Conservation (phyloP, 2,329 filamentous ascomycete species). For the Exophiala bonariae region DNA sequence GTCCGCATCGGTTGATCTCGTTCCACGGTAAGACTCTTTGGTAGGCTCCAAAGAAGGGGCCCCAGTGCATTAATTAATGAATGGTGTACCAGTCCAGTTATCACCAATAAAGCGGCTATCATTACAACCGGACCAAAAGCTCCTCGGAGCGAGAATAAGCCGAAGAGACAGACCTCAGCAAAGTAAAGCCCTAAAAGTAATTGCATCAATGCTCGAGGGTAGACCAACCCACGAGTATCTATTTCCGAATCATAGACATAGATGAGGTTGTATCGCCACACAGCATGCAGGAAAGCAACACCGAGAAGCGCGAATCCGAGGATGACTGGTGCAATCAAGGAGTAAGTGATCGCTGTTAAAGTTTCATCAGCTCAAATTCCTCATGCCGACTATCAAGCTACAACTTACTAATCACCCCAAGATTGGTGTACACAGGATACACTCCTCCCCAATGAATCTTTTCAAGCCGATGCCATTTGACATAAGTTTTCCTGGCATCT, state of each 20-base stretch:
- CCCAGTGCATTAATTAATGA: slow-evolving; percentile 46
- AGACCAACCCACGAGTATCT: slow-evolving; percentile 85
- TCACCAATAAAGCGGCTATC: slow-evolving; percentile 73
- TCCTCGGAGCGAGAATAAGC: slow-evolving; percentile 64
- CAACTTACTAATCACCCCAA: slow-evolving; percentile 64
- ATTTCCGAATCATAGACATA: slow-evolving; percentile 80
- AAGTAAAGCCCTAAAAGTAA: slow-evolving; percentile 82
- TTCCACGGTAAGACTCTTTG: slow-evolving; percentile 47
- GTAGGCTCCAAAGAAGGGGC: slow-evolving; percentile 64
- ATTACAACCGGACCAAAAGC: slow-evolving; percentile 64
- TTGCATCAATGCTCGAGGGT: slow-evolving; percentile 85
- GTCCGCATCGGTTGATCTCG: slow-evolving; percentile 13
- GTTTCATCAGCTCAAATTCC: too few relatives aligned
- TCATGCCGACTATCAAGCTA: too few relatives aligned
- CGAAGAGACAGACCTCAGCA: slow-evolving; percentile 78
- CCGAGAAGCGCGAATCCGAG: slow-evolving; percentile 78
- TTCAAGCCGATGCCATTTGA: slow-evolving; percentile 70
- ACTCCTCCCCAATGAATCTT: slow-evolving; percentile 80
- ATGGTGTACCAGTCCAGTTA: slow-evolving; percentile 74
- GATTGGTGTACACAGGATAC: slow-evolving; percentile 76
- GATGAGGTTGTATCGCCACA: slow-evolving; percentile 87
- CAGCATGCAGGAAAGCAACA: slow-evolving; percentile 76
- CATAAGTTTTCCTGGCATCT: slow-evolving; percentile 75
- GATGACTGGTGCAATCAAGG: slow-evolving; percentile 82
- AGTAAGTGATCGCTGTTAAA: slow-evolving; percentile 80